Conservation (phyloP, 2,329 filamentous ascomycete genomes). For the Cryphonectria japonica region DNA sequence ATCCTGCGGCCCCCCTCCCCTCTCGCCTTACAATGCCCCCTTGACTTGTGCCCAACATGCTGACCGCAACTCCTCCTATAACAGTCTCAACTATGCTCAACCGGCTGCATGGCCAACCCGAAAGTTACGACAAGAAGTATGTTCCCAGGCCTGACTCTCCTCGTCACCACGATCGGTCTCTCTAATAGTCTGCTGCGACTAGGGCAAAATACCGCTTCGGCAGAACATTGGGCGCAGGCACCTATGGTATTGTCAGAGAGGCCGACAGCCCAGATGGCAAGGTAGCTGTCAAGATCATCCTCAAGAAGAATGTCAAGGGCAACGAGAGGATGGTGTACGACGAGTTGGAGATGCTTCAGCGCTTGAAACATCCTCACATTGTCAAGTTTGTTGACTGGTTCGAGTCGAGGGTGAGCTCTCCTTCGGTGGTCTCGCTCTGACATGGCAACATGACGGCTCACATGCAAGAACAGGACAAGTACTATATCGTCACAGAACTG, state of each 20-base stretch:
- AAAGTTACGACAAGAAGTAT: constrained; percentile 98
- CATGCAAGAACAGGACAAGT: constrained; percentile 78
- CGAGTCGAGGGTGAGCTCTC: constrained; percentile 80
- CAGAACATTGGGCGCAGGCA: constrained; percentile 90
- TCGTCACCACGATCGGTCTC: constrained; percentile 29
- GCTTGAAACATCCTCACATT: constrained; percentile 90
- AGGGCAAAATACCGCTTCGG: constrained; percentile 91
- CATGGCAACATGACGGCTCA: not conserved
- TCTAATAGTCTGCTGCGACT: constrained; percentile 31
- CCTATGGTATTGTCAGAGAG: constrained; percentile 97
- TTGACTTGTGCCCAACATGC: constrained; percentile 19
- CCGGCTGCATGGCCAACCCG: constrained; percentile 93
- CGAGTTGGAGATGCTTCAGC: constrained; percentile 91
- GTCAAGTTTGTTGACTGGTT: constrained; percentile 99
- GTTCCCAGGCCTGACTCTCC: constrained; percentile 35
- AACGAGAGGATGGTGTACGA: constrained; percentile 99
- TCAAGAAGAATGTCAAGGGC: constrained; percentile 98
- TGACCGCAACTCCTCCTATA: constrained; percentile 21
- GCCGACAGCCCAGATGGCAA: constrained; percentile 82
- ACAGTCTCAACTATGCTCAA: constrained; percentile 88
- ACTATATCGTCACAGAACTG: constrained; percentile 97
- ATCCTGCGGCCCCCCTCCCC: not conserved
- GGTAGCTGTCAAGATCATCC: constrained; percentile 97
- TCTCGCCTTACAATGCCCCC: constrained; percentile 8
- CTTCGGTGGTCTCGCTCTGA: not conserved